Percentiles rank a stretch among this genome's conserved stretches.
phyloP scores from a whole-genome alignment of 148 eudicot genomes.

The Dianthus caryophyllus region DNA sequence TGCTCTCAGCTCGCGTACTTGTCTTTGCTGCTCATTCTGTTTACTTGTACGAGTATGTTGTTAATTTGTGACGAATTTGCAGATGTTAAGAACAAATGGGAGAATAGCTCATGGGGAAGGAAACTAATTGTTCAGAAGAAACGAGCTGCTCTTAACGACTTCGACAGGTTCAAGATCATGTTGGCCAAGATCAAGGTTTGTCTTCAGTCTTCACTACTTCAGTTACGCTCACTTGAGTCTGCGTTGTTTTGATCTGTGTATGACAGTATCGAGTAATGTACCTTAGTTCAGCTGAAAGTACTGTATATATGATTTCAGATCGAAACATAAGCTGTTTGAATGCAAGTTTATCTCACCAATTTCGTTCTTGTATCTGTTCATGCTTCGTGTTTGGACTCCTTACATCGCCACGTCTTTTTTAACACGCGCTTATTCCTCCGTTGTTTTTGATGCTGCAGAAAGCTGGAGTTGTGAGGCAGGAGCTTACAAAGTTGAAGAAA shows the following conservation, averaged over 20 bases:
- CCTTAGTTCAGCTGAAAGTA: too few relatives aligned
- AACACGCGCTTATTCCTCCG: background rate
- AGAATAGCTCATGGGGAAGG: slow-evolving; percentile 75
- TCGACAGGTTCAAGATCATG: slow-evolving; percentile 69
- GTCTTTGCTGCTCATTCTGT: background rate
- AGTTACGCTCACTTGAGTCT: background rate
- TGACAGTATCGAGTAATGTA: too few relatives aligned
- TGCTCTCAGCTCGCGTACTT: background rate
- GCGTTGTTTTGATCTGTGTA: background rate
- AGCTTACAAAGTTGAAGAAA: slow-evolving; percentile 60
- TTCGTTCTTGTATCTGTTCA: background rate
- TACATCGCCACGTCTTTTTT: too few relatives aligned
- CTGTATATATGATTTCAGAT: too few relatives aligned
- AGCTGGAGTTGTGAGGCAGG: slow-evolving; percentile 61
- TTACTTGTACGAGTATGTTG: background rate
- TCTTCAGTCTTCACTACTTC: background rate
- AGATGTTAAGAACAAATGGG: slow-evolving; percentile 76
- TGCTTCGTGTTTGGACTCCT: too few relatives aligned
- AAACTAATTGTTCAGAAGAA: slow-evolving; percentile 61
- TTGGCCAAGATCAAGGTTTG: slow-evolving; percentile 67
- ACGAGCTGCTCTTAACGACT: slow-evolving; percentile 59
- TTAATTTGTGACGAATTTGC: background rate
- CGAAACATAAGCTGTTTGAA: too few relatives aligned
- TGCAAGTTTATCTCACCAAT: too few relatives aligned
- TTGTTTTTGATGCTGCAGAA: slow-evolving; percentile 35